Percentiles rank a stretch among this genome's conserved stretches.
Conservation (phyloP, 148 eudicot genomes). For the Polygonum maritimum region DNA sequence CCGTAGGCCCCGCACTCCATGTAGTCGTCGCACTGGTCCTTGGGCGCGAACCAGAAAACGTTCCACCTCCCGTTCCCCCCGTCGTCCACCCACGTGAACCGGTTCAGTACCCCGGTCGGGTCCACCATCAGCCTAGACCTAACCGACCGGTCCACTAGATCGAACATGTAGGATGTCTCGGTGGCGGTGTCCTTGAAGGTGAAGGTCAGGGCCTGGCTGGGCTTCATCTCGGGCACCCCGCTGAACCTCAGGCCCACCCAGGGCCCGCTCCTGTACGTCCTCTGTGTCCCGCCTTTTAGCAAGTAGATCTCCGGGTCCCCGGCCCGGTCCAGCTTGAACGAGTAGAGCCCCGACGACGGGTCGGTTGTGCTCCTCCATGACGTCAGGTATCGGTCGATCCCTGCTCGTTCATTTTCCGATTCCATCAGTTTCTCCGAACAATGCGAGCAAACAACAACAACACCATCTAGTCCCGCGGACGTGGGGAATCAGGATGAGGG, state of each 20-base stretch:
- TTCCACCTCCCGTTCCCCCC: constrained; percentile 20
- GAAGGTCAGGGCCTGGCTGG: constrained; percentile 24
- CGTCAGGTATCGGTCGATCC: constrained; percentile 20
- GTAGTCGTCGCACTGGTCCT: constrained; percentile 40
- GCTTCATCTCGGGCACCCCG: constrained; percentile 64
- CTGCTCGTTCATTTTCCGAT: constrained; percentile 18
- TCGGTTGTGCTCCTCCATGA: constrained; percentile 23
- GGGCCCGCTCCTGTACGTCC: constrained; percentile 56
- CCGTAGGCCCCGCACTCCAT: constrained; percentile 35
- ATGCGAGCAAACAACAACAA: neutral
- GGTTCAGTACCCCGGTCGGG: constrained; percentile 25
- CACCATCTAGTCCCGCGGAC: too few relatives aligned
- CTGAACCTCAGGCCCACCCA: constrained; percentile 81
- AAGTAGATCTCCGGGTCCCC: constrained; percentile 36
- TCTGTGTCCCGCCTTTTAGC: constrained; percentile 5
- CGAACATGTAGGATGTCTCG: constrained; percentile 26
- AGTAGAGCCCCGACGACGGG: constrained; percentile 26
- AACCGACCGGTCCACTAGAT: constrained; percentile 14
- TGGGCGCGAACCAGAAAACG: constrained; percentile 39
- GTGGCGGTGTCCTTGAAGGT: constrained; percentile 10
- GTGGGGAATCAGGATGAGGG: too few relatives aligned
- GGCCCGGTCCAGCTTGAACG: constrained; percentile 21
- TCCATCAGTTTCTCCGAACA: neutral
- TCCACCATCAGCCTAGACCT: constrained; percentile 30
- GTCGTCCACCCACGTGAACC: constrained; percentile 31